Conservation (phyloP, 148 eudicot genomes). For the Nyssa sinensis region DNA sequence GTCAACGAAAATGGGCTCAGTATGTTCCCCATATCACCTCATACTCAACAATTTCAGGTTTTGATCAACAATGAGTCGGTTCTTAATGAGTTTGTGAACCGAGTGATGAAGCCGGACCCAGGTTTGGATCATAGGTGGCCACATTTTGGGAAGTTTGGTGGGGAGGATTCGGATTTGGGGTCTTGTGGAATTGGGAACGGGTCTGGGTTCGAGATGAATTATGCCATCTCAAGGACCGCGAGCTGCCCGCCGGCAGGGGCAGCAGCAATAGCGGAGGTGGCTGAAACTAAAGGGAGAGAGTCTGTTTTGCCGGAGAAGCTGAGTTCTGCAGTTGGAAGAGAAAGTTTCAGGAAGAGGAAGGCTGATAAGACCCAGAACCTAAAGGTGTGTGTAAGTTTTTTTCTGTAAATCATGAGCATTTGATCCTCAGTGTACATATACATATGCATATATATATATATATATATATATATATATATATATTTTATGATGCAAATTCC, state of each 20-base stretch:
- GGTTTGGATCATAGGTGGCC: conserved; percentile 55
- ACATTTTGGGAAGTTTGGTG: conserved; percentile 33
- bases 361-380: conserved; percentile 43
- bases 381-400: conserved; percentile 43
- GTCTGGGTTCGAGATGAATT: conserved; percentile 35
- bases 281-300: conserved; percentile 25
- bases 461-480: not conserved
- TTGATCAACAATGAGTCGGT: conserved; percentile 14
- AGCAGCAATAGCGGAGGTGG: conserved; percentile 24
- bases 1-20: conserved; percentile 30
- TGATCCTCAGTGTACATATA: not conserved
- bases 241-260: conserved; percentile 46
- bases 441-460: not conserved
- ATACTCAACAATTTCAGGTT: conserved; percentile 16
- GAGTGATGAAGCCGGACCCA: conserved; percentile 60
- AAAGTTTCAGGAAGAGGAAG: conserved; percentile 80
- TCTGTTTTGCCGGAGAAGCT: conserved; percentile 29
- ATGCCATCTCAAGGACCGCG: conserved; percentile 43
- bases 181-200: conserved; percentile 20
- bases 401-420: not conserved
- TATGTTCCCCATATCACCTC: conserved; percentile 14
- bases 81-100: conserved; percentile 28
- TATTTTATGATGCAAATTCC: too few species aligned
- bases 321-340: conserved; percentile 35
- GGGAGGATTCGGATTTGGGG: conserved; percentile 18